Conservation (phyloP, 176 grass and related monocot genomes). For the Puccinellia tenuiflora region DNA sequence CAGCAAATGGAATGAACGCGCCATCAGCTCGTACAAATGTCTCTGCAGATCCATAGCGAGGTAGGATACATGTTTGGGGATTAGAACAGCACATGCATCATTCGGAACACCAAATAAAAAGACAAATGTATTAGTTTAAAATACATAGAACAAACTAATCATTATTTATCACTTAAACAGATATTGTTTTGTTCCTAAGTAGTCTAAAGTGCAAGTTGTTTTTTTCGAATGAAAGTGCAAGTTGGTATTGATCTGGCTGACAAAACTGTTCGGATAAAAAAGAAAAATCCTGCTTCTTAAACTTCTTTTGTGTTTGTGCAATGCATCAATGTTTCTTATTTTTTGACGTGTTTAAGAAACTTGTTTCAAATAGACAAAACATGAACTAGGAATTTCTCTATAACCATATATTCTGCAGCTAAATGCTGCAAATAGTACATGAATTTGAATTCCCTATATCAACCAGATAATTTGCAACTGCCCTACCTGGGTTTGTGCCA, state of each 20-base stretch:
- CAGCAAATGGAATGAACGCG: conserved; percentile 87
- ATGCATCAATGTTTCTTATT: background rate
- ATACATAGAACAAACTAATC: background rate
- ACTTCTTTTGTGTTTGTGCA: background rate
- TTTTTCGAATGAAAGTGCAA: too few species aligned
- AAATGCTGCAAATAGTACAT: conserved; percentile 4
- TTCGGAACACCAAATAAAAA: conserved; percentile 5
- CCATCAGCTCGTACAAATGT: conserved; percentile 97
- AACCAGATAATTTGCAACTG: conserved; percentile 30
- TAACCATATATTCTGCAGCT: background rate
- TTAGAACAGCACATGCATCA: conserved; percentile 28
- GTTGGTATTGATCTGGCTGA: background rate
- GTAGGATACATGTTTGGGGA: conserved; percentile 51
- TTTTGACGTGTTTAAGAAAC: background rate
- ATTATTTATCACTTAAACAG: background rate
- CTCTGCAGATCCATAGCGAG: conserved; percentile 57
- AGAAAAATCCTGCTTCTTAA: background rate
- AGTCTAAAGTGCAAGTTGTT: background rate
- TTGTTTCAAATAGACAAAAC: background rate
- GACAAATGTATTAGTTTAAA: background rate
- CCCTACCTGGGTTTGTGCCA: conserved; percentile 96
- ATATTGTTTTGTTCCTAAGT: background rate
- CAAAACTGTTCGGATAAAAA: background rate
- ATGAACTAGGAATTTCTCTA: background rate
- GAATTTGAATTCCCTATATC: background rate